Conservation (phyloP, 805 yeast genomes). For the Zygosaccharomyces pseudorouxii region DNA sequence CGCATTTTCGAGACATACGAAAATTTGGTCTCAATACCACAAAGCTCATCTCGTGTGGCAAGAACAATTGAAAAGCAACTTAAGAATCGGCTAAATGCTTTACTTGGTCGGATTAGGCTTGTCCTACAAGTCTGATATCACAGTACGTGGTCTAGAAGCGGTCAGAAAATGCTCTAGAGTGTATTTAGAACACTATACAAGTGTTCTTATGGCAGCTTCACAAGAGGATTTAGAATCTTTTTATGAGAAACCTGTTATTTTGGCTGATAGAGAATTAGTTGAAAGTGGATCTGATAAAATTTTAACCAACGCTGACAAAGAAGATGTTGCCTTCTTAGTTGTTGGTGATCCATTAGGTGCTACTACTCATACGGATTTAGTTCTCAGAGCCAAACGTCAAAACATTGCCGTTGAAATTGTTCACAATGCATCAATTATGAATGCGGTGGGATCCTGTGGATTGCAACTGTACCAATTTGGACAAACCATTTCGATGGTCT, state of each 20-base stretch:
- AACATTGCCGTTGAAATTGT: slow-evolving; percentile 73
- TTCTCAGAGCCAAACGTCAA: slow-evolving; percentile 83
- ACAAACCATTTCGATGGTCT: slow-evolving; percentile 93
- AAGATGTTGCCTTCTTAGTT: slow-evolving; percentile 88
- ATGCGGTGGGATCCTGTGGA: slow-evolving; percentile 98
- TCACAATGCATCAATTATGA: slow-evolving; percentile 97
- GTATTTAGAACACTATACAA: slow-evolving; percentile 93
- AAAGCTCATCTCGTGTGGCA: slow-evolving; percentile 8
- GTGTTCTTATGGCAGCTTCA: slow-evolving; percentile 91
- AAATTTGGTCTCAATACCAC: neutral
- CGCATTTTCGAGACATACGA: neutral
- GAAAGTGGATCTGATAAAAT: slow-evolving; percentile 85
- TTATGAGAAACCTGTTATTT: slow-evolving; percentile 76
- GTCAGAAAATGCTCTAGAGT: slow-evolving; percentile 82
- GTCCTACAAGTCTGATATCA: slow-evolving; percentile 82
- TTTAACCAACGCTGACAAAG: slow-evolving; percentile 66
- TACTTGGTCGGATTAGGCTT: slow-evolving; percentile 90
- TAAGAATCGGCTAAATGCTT: slow-evolving; percentile 49
- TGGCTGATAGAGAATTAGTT: slow-evolving; percentile 94
- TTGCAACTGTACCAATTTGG: slow-evolving; percentile 92
- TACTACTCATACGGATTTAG: slow-evolving; percentile 93
- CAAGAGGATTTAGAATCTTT: slow-evolving; percentile 68
- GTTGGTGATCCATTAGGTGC: slow-evolving; percentile 99
- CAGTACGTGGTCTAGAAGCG: slow-evolving; percentile 87
- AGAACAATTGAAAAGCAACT: neutral